A percentile compares a stretch with the other conserved stretches of the same genome.
Conservation (phyloP, 345 rosid species). For the Citrus inodora region DNA sequence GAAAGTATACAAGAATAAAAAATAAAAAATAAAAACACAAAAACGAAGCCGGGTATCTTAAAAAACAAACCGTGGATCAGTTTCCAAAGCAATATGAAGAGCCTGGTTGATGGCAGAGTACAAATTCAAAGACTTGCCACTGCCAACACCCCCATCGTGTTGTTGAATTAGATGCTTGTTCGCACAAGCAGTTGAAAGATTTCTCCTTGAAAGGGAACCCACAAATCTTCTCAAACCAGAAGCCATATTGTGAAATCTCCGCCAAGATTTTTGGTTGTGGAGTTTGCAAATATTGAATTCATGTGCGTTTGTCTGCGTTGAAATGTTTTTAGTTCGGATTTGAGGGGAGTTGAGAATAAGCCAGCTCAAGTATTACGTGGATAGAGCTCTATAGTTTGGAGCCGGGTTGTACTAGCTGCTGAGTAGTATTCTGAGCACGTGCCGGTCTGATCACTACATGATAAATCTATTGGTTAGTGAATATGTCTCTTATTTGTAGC, state of each 20-base stretch:
- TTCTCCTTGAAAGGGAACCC: not conserved
- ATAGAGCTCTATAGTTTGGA: not conserved
- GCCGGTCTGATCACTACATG: not conserved
- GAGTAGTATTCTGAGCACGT: not conserved
- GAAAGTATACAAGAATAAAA: not conserved
- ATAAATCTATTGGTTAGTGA: too few species aligned
- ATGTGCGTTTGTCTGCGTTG: too few species aligned
- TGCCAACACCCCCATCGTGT: not conserved
- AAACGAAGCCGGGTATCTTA: not conserved
- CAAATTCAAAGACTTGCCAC: conserved; percentile 34
- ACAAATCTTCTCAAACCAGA: not conserved
- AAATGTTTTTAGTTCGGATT: too few species aligned
- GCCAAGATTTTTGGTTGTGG: not conserved
- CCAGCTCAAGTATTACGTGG: not conserved
- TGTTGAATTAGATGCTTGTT: not conserved
- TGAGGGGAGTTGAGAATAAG: not conserved
- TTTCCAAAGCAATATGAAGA: conserved; percentile 46
- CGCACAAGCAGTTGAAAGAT: conserved; percentile 10
- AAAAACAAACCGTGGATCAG: conserved; percentile 45
- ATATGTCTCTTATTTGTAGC: too few species aligned
- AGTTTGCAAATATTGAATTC: not conserved
- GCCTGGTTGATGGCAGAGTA: conserved; percentile 56
- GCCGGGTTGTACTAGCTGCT: not conserved
- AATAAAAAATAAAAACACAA: not conserved
- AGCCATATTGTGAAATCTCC: conserved; percentile 3